phyloP scores from a whole-genome alignment of 2,329 filamentous ascomycete genomes.

The Hypomyces perniciosus region DNA sequence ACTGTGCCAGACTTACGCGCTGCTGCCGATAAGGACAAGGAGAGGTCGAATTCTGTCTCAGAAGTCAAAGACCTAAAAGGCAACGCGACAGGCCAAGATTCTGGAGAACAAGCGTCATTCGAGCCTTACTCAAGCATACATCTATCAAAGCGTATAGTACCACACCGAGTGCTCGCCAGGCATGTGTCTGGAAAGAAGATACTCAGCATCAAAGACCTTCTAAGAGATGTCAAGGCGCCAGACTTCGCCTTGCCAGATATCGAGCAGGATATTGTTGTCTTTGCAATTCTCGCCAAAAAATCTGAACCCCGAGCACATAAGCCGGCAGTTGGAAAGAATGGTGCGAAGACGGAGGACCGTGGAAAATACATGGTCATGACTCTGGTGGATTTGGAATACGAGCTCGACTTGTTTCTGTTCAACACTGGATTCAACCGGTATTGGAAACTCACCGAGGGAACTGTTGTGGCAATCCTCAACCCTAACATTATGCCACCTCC shows the following conservation, averaged over 20 bases:
- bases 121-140: slow-evolving; percentile 84
- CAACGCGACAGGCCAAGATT: slow-evolving; percentile 15
- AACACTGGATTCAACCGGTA: slow-evolving; percentile 84
- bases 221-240: slow-evolving; percentile 75
- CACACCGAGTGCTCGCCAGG: slow-evolving; percentile 72
- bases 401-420: slow-evolving; percentile 89
- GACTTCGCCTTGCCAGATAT: slow-evolving; percentile 74
- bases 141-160: slow-evolving; percentile 74
- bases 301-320: slow-evolving; percentile 67
- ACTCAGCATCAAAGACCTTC: slow-evolving; percentile 71
- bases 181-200: slow-evolving; percentile 72
- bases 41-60: slow-evolving; percentile 5
- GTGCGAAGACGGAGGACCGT: slow-evolving; percentile 47
- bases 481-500: slow-evolving; percentile 86
- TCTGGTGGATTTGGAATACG: slow-evolving; percentile 82
- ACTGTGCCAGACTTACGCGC: slow-evolving; percentile 31
- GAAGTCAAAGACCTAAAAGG: too few species aligned
- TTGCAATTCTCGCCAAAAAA: slow-evolving; percentile 83
- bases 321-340: slow-evolving; percentile 35
- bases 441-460: slow-evolving; percentile 91
- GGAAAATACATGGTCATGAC: slow-evolving; percentile 92
- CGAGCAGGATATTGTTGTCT: slow-evolving; percentile 83
- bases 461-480: slow-evolving; percentile 85
- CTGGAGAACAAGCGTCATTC: slow-evolving; percentile 48
- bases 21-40: slow-evolving; percentile 18